A percentile compares a stretch with the other conserved stretches of the same genome.
Evolutionary conservation across 257 asterid genomes (phyloP).

Genomic region (Ocimum tenuiflorum): DNA sequence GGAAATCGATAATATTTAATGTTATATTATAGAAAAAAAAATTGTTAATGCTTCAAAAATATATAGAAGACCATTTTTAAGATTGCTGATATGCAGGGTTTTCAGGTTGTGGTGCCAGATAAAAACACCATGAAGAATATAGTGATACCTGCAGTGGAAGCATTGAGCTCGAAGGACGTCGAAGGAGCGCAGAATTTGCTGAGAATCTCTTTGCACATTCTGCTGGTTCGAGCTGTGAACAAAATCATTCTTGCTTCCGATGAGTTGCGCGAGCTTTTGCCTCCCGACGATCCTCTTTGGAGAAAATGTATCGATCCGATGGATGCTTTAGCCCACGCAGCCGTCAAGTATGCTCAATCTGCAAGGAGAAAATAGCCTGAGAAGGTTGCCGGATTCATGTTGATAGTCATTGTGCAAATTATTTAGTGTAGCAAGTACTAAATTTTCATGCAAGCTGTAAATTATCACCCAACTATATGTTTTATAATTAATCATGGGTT

Average conservation of each 20-base stretch:
- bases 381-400: slow-evolving; percentile 5
- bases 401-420: background rate
- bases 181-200: slow-evolving; percentile 72
- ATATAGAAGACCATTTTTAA: no score
- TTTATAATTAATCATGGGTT: no score
- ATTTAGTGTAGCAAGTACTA: background rate
- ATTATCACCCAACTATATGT: background rate
- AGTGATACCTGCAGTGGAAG: slow-evolving; percentile 58
- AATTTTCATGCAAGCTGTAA: background rate
- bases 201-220: slow-evolving; percentile 56
- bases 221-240: slow-evolving; percentile 61
- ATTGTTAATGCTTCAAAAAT: no score
- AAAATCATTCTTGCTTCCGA: slow-evolving; percentile 62
- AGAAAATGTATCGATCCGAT: slow-evolving; percentile 55
- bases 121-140: slow-evolving; percentile 59
- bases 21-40: no score
- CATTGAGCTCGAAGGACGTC: slow-evolving; percentile 46
- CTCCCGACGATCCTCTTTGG: slow-evolving; percentile 63
- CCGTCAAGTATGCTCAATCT: slow-evolving; percentile 39
- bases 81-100: slow-evolving; percentile 42
- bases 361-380: slow-evolving; percentile 15
- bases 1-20: no score
- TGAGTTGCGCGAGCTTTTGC: slow-evolving; percentile 49
- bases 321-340: slow-evolving; percentile 57
- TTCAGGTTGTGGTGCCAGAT: slow-evolving; percentile 65